phyloP scores from a whole-genome alignment of 1,284 basidiomycete species.

The Naganishia albida region DNA sequence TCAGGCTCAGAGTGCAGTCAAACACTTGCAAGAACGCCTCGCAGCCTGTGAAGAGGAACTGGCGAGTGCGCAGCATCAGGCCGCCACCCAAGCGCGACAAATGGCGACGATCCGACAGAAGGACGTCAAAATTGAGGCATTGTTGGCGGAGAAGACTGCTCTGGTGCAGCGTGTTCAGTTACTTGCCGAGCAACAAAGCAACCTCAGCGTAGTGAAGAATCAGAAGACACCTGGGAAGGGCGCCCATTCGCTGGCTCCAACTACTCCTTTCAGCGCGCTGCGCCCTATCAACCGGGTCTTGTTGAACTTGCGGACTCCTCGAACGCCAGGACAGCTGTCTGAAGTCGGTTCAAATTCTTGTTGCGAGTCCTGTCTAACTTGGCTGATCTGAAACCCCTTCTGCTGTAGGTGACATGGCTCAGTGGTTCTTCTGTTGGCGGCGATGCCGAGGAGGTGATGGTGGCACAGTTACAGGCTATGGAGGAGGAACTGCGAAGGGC shows the following conservation, averaged over 20 bases:
- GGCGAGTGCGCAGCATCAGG: constrained; percentile 3
- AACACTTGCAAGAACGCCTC: constrained; percentile 27
- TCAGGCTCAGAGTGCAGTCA: constrained; percentile 20
- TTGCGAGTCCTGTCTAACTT: no score
- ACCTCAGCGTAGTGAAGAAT: constrained; percentile 1
- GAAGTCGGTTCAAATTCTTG: constrained; percentile 42
- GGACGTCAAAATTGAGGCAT: constrained; percentile 41
- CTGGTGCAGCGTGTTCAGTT: constrained; percentile 40
- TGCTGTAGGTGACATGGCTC: constrained; percentile 49
- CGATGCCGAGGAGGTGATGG: constrained; percentile 47
- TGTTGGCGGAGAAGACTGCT: constrained; percentile 33
- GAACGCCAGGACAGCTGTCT: constrained; percentile 48
- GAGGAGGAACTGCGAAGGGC: constrained; percentile 52
- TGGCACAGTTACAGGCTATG: constrained; percentile 55
- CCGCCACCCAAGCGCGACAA: constrained; percentile 6
- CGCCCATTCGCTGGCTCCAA: background rate
- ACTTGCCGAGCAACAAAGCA: constrained; percentile 40
- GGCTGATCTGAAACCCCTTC: constrained; percentile 1
- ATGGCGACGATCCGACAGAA: constrained; percentile 36
- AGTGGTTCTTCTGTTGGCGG: constrained; percentile 46
- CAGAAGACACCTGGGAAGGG: constrained; percentile 12
- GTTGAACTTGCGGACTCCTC: constrained; percentile 39
- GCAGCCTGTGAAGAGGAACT: constrained; percentile 17
- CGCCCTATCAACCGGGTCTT: constrained; percentile 21
- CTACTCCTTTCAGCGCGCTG: constrained; percentile 7